Base-by-base conservation (phyloP, 2,329 filamentous ascomycete species). In the Colletotrichum godetiae region DNA sequence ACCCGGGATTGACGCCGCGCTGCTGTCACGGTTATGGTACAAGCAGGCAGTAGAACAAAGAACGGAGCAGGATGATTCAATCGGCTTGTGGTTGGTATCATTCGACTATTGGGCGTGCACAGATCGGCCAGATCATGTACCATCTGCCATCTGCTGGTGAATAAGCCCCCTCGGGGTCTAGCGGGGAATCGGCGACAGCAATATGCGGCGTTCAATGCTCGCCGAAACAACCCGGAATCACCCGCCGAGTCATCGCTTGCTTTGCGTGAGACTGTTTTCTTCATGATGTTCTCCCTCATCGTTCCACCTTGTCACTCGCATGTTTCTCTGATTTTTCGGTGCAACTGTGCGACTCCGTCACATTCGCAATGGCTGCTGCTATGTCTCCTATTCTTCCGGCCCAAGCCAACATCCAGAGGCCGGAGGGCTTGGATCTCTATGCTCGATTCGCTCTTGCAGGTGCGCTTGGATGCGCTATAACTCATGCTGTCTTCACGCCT, bases 401-500 rank as follows among this genome's bases (percentile, higher is more conserved):
- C 22, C 52, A 27, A 55, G 5, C 52, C 52, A 27, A n/a, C 52
- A 55, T 55, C 22, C 22, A 55, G 5, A 55, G 29, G 12, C 24
- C 52, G 7, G 24, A 13, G 5, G 24, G 52, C 12, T 19, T 49
- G 19, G 19, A 49, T 11, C 4, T 49, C 0, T 49, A 49, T 92
- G 94, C 94, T 80, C 92, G 95, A 86, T 98, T 98, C 88, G 96
- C 97, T 86, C 93, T 99, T 81, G 95, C 97, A 81, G 97, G 97
- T 88, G 97, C 97, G 80, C 88, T 98, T 89, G 98, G 97, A 92
- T 98, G 97, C 87, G 96, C 95, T 80, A 88, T 98, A 87, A 99
- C 97, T 82, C 97, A 99, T 91, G 97, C 95, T 86, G 93, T 90
- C 82, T 92, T 98, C 81, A 99, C 97, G 79, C 96, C 96, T 82